phyloP scores from a whole-genome alignment of 495 filamentous ascomycete species.

The Astrothelium macrocarpum region DNA sequence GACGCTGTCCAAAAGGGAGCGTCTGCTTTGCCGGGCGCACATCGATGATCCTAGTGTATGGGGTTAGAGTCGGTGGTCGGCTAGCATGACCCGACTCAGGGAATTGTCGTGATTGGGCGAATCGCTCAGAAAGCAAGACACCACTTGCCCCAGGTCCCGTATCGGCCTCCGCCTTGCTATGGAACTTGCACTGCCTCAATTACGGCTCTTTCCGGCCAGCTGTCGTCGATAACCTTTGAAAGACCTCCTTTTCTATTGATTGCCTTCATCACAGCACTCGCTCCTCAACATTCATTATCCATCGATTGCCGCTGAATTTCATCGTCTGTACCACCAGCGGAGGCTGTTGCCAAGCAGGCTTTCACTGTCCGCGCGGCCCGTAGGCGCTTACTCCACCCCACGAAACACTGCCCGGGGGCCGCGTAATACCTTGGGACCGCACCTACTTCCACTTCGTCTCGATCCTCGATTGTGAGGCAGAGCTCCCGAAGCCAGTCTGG shows the following conservation, averaged over 20 bases:
- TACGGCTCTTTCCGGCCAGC: neutral
- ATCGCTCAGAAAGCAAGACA: neutral
- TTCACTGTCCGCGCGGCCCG: neutral
- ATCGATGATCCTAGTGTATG: neutral
- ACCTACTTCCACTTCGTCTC: neutral
- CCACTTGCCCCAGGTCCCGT: neutral
- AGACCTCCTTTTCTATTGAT: neutral
- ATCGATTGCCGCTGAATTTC: neutral
- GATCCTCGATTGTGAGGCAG: neutral
- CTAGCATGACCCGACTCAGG: neutral
- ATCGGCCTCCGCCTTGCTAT: neutral
- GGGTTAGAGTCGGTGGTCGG: neutral
- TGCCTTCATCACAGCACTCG: neutral
- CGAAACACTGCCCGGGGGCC: conserved; percentile 4
- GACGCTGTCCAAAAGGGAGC: too few relatives aligned
- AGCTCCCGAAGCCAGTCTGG: neutral
- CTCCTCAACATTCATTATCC: neutral
- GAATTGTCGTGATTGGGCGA: neutral
- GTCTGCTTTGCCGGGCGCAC: neutral
- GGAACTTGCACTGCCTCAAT: neutral
- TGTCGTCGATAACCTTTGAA: neutral
- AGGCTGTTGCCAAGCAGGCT: neutral
- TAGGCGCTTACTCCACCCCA: neutral
- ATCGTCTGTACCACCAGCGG: neutral
- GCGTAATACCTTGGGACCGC: conserved; percentile 1